Conservation (phyloP, 1,284 basidiomycete species). For the Sphaerobolus stellatus region DNA sequence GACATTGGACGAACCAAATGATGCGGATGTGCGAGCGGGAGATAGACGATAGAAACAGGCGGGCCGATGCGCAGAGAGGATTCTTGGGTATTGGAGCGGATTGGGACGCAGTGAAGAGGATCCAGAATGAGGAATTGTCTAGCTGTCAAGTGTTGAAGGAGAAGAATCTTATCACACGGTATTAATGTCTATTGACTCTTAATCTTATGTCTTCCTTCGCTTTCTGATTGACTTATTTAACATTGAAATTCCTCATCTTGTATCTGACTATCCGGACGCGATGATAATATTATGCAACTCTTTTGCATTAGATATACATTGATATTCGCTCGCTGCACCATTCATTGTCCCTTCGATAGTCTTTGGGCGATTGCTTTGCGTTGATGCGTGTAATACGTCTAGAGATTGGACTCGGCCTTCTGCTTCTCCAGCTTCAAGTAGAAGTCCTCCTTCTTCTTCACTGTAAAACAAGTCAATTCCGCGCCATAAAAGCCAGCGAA, state of each 20-base stretch:
- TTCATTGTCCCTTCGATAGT: too few species aligned
- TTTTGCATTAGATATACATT: background rate
- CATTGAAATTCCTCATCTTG: too few species aligned
- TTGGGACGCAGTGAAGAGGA: conserved; percentile 76
- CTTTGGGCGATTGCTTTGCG: too few species aligned
- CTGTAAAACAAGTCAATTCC: conserved; percentile 42
- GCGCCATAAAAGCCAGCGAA: background rate
- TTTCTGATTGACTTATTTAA: background rate
- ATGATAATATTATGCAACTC: background rate
- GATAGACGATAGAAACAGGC: conserved; percentile 59
- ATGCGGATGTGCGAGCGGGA: conserved; percentile 70
- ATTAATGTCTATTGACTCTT: background rate
- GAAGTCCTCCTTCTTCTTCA: conserved; percentile 76
- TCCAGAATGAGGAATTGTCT: conserved; percentile 62
- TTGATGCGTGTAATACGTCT: too few species aligned
- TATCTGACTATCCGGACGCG: too few species aligned
- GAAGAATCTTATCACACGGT: conserved; percentile 8
- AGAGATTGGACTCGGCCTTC: too few species aligned
- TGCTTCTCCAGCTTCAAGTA: conserved; percentile 80
- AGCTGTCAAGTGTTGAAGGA: conserved; percentile 74
- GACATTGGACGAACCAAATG: conserved; percentile 66
- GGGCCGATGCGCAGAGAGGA: conserved; percentile 71
- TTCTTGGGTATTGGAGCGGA: conserved; percentile 88
- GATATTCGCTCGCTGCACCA: too few species aligned
- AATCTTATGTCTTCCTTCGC: background rate